A percentile compares a stretch with the other conserved stretches of the same genome.
Evolutionary conservation across 495 filamentous ascomycete species (phyloP).

Genomic region (Aspergillus funiculosus): DNA sequence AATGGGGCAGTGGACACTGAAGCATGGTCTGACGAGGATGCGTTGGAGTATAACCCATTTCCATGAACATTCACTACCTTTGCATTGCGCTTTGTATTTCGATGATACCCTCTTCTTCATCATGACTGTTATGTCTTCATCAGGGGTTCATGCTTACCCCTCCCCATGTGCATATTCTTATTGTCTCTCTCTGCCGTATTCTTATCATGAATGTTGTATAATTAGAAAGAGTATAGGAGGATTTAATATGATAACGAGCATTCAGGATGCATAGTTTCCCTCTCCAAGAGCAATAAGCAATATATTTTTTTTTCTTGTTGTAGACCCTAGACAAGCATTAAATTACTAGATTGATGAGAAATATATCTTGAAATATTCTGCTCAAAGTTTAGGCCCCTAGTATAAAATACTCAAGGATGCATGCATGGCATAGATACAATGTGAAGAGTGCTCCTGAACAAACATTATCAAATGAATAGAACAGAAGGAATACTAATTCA

Average conservation of each 20-base stretch:
- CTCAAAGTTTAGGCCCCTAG: too few species aligned
- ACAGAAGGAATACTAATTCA: too few species aligned
- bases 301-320: too few species aligned
- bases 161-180: neutral
- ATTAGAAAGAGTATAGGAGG: neutral
- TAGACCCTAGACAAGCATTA: too few species aligned
- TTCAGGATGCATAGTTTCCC: neutral
- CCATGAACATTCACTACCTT: constrained; percentile 7
- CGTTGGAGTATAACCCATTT: constrained; percentile 12
- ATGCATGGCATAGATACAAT: too few species aligned
- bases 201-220: constrained; percentile 7
- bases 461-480: too few species aligned
- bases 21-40: constrained; percentile 23
- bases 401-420: too few species aligned
- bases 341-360: too few species aligned
- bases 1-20: constrained; percentile 12
- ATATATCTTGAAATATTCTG: too few species aligned
- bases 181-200: constrained; percentile 5
- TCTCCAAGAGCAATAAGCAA: too few species aligned
- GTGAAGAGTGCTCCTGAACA: too few species aligned
- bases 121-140: constrained; percentile 5
- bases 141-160: neutral
- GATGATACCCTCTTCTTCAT: constrained; percentile 18
- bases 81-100: neutral
- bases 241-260: constrained; percentile 7